Percentiles rank a stretch among this genome's conserved stretches.
phyloP scores from a whole-genome alignment of 2,329 filamentous ascomycete genomes.

The Aspergillus glaucus region DNA sequence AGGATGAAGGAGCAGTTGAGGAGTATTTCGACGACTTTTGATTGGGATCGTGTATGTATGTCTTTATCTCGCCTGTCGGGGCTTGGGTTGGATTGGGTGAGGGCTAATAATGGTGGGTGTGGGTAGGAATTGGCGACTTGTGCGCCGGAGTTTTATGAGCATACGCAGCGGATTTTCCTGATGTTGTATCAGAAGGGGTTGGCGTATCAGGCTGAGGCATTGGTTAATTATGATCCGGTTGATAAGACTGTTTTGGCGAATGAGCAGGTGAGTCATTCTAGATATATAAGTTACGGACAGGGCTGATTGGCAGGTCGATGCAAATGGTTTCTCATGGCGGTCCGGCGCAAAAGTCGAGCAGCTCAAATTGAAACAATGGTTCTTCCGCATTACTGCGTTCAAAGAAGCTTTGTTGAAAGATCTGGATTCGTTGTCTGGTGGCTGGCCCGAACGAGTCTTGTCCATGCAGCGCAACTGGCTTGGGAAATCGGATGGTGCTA shows the following conservation, averaged over 20 bases:
- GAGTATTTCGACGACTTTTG: constrained; percentile 73
- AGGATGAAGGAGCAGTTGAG: constrained; percentile 79
- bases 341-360: constrained; percentile 81
- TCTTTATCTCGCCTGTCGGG: not conserved
- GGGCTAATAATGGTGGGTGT: constrained; percentile 7
- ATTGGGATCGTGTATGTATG: constrained; percentile 68
- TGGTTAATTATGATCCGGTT: constrained; percentile 86
- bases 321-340: constrained; percentile 77
- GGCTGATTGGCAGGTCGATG: constrained; percentile 54
- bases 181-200: constrained; percentile 67
- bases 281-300: not conserved
- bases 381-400: constrained; percentile 75
- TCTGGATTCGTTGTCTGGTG: constrained; percentile 58
- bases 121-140: constrained; percentile 74
- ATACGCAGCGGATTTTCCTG: constrained; percentile 80
- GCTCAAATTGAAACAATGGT: constrained; percentile 77
- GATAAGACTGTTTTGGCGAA: constrained; percentile 87
- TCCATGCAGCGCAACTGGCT: constrained; percentile 86
- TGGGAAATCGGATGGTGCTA: constrained; percentile 68
- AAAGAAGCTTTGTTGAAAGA: constrained; percentile 66
- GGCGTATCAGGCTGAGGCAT: constrained; percentile 74
- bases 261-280: constrained; percentile 54
- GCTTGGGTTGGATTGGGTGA: not conserved
- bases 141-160: constrained; percentile 78
- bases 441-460: constrained; percentile 77